These are phyloP conservation scores for Rhododendron kiyosumense DNA, from an alignment of 148 eudicot species.

Conservation along the genomic window DNA sequence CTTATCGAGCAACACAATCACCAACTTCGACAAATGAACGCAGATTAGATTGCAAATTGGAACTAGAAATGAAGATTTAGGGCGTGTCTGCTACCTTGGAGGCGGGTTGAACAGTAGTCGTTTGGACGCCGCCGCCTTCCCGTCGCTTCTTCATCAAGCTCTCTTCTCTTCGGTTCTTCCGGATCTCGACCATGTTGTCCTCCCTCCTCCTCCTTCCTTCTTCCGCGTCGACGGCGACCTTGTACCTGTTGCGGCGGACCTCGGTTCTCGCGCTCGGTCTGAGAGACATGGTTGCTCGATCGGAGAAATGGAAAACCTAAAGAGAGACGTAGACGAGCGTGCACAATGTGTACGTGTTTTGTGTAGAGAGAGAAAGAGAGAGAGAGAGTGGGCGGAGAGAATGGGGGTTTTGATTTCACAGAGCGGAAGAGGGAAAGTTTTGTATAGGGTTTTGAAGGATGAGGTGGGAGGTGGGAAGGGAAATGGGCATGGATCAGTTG, in stretches of 20 bases:
- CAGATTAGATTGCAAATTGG: not conserved
- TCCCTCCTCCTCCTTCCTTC: conserved; percentile 38
- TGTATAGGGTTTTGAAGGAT: conserved; percentile 1
- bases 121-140: conserved; percentile 22
- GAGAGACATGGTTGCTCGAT: conserved; percentile 23
- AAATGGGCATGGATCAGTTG: not conserved
- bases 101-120: conserved; percentile 13
- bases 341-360: not conserved
- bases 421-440: not conserved
- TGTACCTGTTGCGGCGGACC: conserved; percentile 33
- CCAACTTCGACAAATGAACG: not conserved
- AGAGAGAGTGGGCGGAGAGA: not conserved
- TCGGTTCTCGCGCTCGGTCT: conserved; percentile 31
- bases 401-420: not conserved
- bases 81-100: conserved; percentile 19
- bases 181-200: conserved; percentile 45
- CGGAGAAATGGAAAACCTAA: not conserved
- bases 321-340: not conserved
- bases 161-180: conserved; percentile 32
- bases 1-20: no score
- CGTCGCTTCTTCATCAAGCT: conserved; percentile 36
- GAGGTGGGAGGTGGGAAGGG: not conserved
- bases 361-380: not conserved
- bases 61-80: not conserved
- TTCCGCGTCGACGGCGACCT: conserved; percentile 36